Percentiles rank a stretch among this genome's conserved stretches.
These are phyloP conservation scores for Phaffomyces thermotolerans DNA, from an alignment of 805 yeast species.

Conservation along the genomic window DNA sequence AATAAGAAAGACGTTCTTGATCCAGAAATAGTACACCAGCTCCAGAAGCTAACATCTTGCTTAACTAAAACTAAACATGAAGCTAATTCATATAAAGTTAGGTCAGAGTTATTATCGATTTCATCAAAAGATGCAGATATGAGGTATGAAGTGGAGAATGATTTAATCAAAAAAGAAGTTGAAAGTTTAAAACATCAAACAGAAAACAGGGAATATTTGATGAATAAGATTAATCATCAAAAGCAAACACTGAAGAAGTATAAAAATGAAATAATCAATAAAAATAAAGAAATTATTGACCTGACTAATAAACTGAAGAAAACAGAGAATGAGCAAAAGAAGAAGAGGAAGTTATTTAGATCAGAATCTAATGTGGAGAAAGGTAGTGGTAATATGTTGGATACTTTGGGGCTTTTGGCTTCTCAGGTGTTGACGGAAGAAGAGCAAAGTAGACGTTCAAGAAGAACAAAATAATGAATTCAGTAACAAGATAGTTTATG, in stretches of 20 bases:
- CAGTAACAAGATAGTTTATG: background rate
- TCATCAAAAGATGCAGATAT: constrained; percentile 38
- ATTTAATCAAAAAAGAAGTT: constrained; percentile 38
- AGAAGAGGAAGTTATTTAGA: constrained; percentile 10
- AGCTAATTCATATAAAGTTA: constrained; percentile 29
- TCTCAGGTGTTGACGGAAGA: constrained; percentile 42
- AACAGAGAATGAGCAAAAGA: constrained; percentile 5
- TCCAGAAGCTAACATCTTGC: constrained; percentile 17
- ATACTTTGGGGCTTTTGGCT: constrained; percentile 48
- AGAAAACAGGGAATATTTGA: constrained; percentile 28
- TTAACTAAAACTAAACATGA: constrained; percentile 23
- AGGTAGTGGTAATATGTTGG: constrained; percentile 27
- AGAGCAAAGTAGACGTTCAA: constrained; percentile 5
- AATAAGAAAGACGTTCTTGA: constrained; percentile 1
- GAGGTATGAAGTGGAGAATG: constrained; percentile 41
- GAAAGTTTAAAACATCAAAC: constrained; percentile 30
- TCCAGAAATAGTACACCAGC: constrained; percentile 7
- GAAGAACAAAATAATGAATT: background rate
- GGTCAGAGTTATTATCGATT: constrained; percentile 33
- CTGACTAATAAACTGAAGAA: constrained; percentile 21
- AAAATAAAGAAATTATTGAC: constrained; percentile 37
- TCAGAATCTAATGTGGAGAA: constrained; percentile 7
- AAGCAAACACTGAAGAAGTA: constrained; percentile 39
- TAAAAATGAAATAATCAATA: constrained; percentile 34
- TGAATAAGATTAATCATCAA: constrained; percentile 32